Evolutionary conservation across 2,329 filamentous ascomycete genomes (phyloP).

Genomic region (Dothideomycetes sp.): DNA sequence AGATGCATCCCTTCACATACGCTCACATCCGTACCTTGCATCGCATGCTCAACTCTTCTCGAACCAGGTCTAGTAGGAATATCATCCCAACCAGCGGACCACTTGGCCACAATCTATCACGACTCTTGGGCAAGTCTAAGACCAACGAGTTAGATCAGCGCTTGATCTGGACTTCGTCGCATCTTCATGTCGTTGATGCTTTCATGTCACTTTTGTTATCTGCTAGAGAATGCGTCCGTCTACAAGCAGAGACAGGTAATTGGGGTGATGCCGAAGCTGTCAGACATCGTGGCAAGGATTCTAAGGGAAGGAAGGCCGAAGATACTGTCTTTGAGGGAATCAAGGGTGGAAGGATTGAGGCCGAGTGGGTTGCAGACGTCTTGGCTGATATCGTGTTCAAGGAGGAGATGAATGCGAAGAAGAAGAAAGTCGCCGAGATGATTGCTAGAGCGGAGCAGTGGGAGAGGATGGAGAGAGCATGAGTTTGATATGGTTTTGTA

Average conservation of each 20-base stretch:
- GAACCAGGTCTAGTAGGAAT: constrained; percentile 18
- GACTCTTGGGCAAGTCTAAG: constrained; percentile 15
- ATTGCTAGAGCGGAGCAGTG: constrained; percentile 1
- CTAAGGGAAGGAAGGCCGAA: constrained; percentile 15
- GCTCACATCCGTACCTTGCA: constrained; percentile 29
- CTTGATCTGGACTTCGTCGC: constrained; percentile 20
- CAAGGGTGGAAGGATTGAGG: constrained; percentile 14
- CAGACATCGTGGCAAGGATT: constrained; percentile 13
- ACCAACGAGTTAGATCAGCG: constrained; percentile 17
- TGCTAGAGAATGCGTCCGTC: constrained; percentile 21
- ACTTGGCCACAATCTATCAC: constrained; percentile 13
- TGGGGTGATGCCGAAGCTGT: constrained; percentile 18
- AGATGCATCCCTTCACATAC: constrained; percentile 26
- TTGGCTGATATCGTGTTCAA: constrained; percentile 16
- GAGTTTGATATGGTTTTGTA: no score
- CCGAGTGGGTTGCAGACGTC: constrained; percentile 16
- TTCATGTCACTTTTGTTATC: constrained; percentile 26
- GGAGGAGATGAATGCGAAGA: constrained; percentile 15
- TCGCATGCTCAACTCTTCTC: constrained; percentile 27
- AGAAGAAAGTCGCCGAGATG: constrained; percentile 12
- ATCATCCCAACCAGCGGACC: constrained; percentile 22
- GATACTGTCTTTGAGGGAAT: constrained; percentile 14
- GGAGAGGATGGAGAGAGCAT: no score
- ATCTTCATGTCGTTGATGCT: constrained; percentile 23
- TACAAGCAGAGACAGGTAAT: constrained; percentile 22